Base-by-base conservation (phyloP, 2,329 filamentous ascomycete species). In the Cladosporium sphaerospermum region DNA sequence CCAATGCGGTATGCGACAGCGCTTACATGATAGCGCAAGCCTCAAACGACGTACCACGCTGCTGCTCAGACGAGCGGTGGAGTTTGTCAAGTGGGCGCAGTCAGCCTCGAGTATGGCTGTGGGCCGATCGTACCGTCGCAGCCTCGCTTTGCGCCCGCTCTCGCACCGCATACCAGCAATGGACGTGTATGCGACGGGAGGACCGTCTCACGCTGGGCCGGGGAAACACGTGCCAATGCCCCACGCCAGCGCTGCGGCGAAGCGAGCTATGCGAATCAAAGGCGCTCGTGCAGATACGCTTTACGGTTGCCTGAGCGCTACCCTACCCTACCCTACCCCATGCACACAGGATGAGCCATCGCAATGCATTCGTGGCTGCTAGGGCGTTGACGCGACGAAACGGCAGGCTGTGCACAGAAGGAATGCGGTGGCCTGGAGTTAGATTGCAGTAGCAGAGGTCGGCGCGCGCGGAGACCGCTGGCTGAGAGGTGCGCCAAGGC, bases 351-450 rank as follows among this genome's bases (percentile, higher is more conserved):
- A 42, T 37, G 39, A 51, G 39, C 16, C 39, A 50, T 51, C 31
- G 47, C 45, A 41, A 18, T 47, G 45, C 45, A 47, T 47, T 49
- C 37, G 37, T 49, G 19, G 37, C 37, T 41, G 18, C 47, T 7
- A 41, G 37, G 39, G 41, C 40, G 32, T 19, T 36, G n/a, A 36
- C n/a, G 36, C 16, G 36, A 39, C 36, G 36, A 39, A n/a, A 51
- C 40, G 37, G 19, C 46, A 51, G 47, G 47, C 47, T 51, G 47
- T 51, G 47, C 47, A 43, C 16, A 28, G 39, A 43, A 51, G 47
- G 47, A 51, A 51, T 51, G 47, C 47, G 47, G 47, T 51, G 47
- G 47, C 47, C 47, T 51, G 31, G 47, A 51, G 47, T 43, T 43
- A 51, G 47, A 51, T 51, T 51, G 47, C 47, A 36, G 39, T 23